phyloP scores from a whole-genome alignment of 2,329 filamentous ascomycete species.

The Phialophora chinensis region DNA sequence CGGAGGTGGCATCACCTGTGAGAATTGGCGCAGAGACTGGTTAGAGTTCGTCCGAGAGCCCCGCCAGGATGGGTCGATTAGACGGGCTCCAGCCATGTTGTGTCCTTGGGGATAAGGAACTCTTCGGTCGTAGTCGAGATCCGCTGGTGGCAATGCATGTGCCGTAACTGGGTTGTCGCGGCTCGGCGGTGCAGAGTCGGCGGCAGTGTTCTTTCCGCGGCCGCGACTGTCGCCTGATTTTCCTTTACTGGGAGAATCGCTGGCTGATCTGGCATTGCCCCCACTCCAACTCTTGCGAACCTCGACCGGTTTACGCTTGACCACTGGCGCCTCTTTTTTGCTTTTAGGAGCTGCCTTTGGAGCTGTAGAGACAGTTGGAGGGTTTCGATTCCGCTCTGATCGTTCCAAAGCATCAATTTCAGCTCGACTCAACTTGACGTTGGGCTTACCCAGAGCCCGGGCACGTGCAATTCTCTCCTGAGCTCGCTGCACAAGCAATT shows the following conservation, averaged over 20 bases:
- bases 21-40: slow-evolving; percentile 47
- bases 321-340: slow-evolving; percentile 38
- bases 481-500: slow-evolving; percentile 76
- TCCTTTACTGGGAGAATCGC: slow-evolving; percentile 34
- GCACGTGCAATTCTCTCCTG: slow-evolving; percentile 80
- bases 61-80: slow-evolving; percentile 45
- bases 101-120: slow-evolving; percentile 55
- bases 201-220: slow-evolving; percentile 34
- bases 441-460: slow-evolving; percentile 73
- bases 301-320: slow-evolving; percentile 39
- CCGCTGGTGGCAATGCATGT: slow-evolving; percentile 38
- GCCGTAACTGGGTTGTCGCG: slow-evolving; percentile 32
- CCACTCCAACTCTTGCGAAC: slow-evolving; percentile 36
- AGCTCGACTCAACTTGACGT: slow-evolving; percentile 78
- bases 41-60: slow-evolving; percentile 54
- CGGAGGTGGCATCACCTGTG: slow-evolving; percentile 27
- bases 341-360: slow-evolving; percentile 39
- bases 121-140: slow-evolving; percentile 50
- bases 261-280: slow-evolving; percentile 29
- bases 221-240: slow-evolving; percentile 30
- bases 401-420: slow-evolving; percentile 82
- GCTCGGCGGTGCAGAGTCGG: slow-evolving; percentile 28
- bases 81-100: slow-evolving; percentile 44
- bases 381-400: slow-evolving; percentile 57
- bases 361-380: slow-evolving; percentile 52